Conservation (phyloP, 2,329 filamentous ascomycete genomes). For the Emmonsiellopsis sp. region DNA sequence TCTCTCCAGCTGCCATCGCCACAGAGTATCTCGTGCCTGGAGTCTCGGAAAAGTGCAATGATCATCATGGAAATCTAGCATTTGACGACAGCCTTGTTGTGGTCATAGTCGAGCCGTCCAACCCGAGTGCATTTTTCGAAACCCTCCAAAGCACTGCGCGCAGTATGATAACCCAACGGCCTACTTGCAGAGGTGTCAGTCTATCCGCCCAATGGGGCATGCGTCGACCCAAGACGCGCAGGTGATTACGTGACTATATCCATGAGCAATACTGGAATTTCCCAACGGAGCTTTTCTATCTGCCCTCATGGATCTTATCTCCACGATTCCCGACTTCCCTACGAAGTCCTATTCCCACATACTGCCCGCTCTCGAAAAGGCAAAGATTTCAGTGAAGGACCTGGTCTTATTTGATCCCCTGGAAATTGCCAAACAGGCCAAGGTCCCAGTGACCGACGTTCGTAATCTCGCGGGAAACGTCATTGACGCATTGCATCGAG, state of each 20-base stretch:
- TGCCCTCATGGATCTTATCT: constrained; percentile 57
- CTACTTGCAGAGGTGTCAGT: not conserved
- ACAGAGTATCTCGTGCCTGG: too few species aligned
- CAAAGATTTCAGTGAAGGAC: constrained; percentile 69
- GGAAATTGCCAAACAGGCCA: constrained; percentile 78
- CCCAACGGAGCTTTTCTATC: not conserved
- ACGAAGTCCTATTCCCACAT: constrained; percentile 63
- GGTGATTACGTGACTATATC: not conserved
- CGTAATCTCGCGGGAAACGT: constrained; percentile 63
- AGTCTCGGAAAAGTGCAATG: too few species aligned
- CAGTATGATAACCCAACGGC: not conserved
- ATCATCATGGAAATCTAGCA: not conserved
- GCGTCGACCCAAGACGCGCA: not conserved
- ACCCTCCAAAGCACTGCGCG: not conserved
- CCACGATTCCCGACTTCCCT: constrained; percentile 72
- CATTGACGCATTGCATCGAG: constrained; percentile 55
- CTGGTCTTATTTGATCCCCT: constrained; percentile 73
- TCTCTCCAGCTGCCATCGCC: too few species aligned
- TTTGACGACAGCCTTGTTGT: not conserved
- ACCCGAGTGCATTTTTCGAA: not conserved
- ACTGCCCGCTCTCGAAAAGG: constrained; percentile 69
- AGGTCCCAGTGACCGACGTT: constrained; percentile 70
- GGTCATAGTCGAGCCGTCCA: not conserved
- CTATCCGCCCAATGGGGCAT: not conserved
- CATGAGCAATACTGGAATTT: too few species aligned